Evolutionary conservation across 352 stramenopile species (phyloP).

Genomic region (Pythium brachiatum): DNA sequence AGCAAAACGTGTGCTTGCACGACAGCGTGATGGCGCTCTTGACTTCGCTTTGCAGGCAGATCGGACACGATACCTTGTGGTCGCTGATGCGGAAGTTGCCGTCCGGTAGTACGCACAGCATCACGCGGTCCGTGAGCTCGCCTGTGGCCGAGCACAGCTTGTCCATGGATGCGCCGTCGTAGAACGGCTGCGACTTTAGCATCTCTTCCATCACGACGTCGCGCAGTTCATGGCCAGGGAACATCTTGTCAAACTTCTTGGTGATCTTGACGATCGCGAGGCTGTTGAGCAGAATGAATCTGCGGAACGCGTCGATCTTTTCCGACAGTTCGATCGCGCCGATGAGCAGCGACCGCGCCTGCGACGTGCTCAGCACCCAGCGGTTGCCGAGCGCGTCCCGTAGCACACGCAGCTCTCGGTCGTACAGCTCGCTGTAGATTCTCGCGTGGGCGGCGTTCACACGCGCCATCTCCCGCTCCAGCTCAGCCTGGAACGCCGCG

Average conservation of each 20-base stretch:
- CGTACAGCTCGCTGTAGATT: constrained; percentile 52
- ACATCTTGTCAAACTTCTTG: constrained; percentile 80
- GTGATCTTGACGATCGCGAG: constrained; percentile 78
- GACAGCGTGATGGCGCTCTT: constrained; percentile 71
- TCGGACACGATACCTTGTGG: constrained; percentile 53
- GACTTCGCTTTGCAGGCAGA: constrained; percentile 60
- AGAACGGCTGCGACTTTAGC: constrained; percentile 58
- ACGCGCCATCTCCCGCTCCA: constrained; percentile 52
- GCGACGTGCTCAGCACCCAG: constrained; percentile 55
- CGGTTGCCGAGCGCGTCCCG: constrained; percentile 43
- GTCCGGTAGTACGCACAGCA: constrained; percentile 68
- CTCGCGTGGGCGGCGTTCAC: constrained; percentile 56
- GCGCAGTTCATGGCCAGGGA: constrained; percentile 31
- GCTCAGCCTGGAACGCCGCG: constrained; percentile 25
- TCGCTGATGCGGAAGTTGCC: constrained; percentile 57
- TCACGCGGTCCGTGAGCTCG: constrained; percentile 58
- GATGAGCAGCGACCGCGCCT: constrained; percentile 50
- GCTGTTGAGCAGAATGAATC: constrained; percentile 78
- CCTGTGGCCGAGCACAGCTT: constrained; percentile 44
- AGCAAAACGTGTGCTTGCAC: constrained; percentile 78
- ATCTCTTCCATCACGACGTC: constrained; percentile 45
- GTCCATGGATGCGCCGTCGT: constrained; percentile 56
- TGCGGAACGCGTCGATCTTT: constrained; percentile 66
- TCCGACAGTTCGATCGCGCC: constrained; percentile 60
- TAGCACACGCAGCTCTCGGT: constrained; percentile 36